Base-by-base conservation (phyloP, 2,329 filamentous ascomycete genomes). In the Pestalotiopsis sp. region DNA sequence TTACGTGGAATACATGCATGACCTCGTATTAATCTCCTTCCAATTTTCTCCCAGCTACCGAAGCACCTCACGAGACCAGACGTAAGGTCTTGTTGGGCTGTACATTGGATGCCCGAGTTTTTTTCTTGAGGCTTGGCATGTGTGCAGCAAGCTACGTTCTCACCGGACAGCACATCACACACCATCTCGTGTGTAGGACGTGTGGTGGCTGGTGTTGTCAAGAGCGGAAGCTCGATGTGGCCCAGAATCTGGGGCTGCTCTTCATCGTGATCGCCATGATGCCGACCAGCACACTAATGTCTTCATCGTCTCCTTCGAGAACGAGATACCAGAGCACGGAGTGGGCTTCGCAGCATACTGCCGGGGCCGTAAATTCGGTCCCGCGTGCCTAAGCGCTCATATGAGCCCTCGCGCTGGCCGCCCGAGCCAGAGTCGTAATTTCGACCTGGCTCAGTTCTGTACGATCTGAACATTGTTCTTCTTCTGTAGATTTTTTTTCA, bases 401-500 rank as follows among this genome's bases (percentile, higher is more conserved):
- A 26, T 35, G 24, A 4, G 1, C 22, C 6, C 57, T 59, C 14
- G 24, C n/a, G n/a, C 26, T 14, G 13, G 57, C 14, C 10, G 22
- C 30, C n/a, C 3, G 2, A 39, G 44, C 64, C 65, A 61, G 55
- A 64, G 67, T 69, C 67, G 38, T 65, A 70, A 35, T 35, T 69
- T 72, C 71, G 20, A 22, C 48, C 44, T 38, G 24, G 55, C 70
- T 85, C 79, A 91, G 81, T 92, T 91, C 82, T 94, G 92, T 70
- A 96, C 92, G 71, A 95, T 91, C 78, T 95, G 92, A 64, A 96
- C 88, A 76, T 95, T 95, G 82, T 96, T 93, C 88, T 94, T 94
- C 80, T 94, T 94, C 92, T 94, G 80, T 78, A 77, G 4, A 57
- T 62, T 64, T 64, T 63, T 63, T 64, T 52, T n/a, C 30, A 65